Conservation (phyloP, 1,284 basidiomycete genomes). For the Rhizopogon parksii region DNA sequence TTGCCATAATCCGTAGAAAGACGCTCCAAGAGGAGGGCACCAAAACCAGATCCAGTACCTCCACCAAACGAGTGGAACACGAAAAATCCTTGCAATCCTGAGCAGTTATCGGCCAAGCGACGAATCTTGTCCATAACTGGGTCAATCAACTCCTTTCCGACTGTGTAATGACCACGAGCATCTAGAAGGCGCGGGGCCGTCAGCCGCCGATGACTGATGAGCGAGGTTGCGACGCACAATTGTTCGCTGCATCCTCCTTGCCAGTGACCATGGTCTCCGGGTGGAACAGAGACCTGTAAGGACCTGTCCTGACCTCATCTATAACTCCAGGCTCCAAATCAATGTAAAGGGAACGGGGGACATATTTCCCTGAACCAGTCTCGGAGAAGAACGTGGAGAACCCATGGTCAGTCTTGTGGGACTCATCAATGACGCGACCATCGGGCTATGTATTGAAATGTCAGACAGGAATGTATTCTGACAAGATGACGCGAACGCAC, state of each 20-base stretch:
- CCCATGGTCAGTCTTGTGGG: slow-evolving; percentile 76
- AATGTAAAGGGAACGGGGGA: slow-evolving; percentile 95
- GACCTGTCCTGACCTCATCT: slow-evolving; percentile 93
- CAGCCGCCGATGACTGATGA: slow-evolving; percentile 13
- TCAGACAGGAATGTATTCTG: slow-evolving; percentile 5
- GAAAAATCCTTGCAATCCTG: slow-evolving; percentile 98
- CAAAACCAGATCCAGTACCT: slow-evolving; percentile 99
- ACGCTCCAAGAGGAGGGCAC: slow-evolving; percentile 92
- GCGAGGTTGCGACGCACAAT: slow-evolving; percentile 57
- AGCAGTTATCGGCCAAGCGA: slow-evolving; percentile 95
- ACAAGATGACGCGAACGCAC: slow-evolving; percentile 37
- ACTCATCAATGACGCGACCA: slow-evolving; percentile 77
- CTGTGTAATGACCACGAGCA: slow-evolving; percentile 96
- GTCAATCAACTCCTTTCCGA: slow-evolving; percentile 93
- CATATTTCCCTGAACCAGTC: slow-evolving; percentile 91
- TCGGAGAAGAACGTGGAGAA: slow-evolving; percentile 97
- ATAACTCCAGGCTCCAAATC: slow-evolving; percentile 95
- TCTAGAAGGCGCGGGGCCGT: slow-evolving; percentile 42
- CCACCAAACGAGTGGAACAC: slow-evolving; percentile 99
- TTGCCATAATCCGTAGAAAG: slow-evolving; percentile 98
- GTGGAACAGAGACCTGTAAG: slow-evolving; percentile 94
- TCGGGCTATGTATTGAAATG: slow-evolving; percentile 59
- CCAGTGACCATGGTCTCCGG: slow-evolving; percentile 98
- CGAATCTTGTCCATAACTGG: slow-evolving; percentile 95
- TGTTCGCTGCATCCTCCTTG: slow-evolving; percentile 99